Base-by-base conservation (phyloP, 768 basidiomycete species). In the Lepiota brunneoincarnata region DNA sequence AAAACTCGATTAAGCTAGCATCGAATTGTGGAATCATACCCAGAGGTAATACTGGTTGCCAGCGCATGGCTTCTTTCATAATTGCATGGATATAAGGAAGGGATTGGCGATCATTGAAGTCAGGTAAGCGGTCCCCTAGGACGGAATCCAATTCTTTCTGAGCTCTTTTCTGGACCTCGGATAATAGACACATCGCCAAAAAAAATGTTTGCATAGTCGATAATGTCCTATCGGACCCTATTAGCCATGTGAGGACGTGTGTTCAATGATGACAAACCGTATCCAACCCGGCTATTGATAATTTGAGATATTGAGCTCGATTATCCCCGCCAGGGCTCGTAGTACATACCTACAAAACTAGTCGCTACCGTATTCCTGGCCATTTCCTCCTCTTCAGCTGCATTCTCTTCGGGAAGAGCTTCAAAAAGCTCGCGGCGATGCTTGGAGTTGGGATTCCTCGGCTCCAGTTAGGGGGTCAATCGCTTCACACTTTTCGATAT, bases 131-230 rank as follows among this genome's bases (percentile, higher is more conserved):
- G 7, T 60, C 65, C 0, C 69, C 69, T 11, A 72, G 54, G 5
- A 72, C 68, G 6, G 56, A 21, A 40, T 75, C 75, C 7, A 78
- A 56, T 52, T 76, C 75, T 0, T 57, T 64, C 55, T 74, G 73
- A 7, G 69, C 71, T 18, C 60, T 63, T 26, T 58, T 57, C 49
- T 72, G 72, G 3, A 69, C 61, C 1, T 70, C 67, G 1, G 72
- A 74, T 45, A 71, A 57, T 10, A 67, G 57, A 3, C 65, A 56
- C 71, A 76, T 72, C 9, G 70, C 70, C 6, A 72, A 59, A 37
- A 72, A 54, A 45, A 76, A 72, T 2, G 63, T 64, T 10, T 60
- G 59, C 2, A 74, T 55, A 0, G 64, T 65, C 7, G 69, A 68
- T 5, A 68, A 65, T 2, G 70, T 72, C 73, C 61, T 67, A 41